Conservation (phyloP, 108 stramenopile species). For the Nitzschia sp. region DNA sequence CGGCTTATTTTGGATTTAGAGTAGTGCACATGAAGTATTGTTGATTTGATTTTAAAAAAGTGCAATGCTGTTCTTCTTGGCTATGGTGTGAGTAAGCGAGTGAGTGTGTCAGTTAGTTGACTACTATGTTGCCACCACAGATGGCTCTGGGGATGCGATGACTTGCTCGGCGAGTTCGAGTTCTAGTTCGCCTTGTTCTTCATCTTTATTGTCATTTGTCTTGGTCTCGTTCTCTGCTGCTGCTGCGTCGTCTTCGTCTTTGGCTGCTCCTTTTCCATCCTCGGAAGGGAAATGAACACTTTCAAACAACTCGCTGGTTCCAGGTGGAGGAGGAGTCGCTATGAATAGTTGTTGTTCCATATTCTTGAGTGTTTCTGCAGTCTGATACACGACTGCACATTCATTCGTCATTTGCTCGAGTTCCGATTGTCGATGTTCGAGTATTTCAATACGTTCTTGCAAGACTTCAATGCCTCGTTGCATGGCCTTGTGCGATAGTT, state of each 20-base stretch:
- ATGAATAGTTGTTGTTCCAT: background rate
- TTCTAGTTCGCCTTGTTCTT: background rate
- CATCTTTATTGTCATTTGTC: background rate
- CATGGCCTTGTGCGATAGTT: constrained; percentile 6
- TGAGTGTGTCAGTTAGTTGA: no score
- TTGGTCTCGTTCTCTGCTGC: background rate
- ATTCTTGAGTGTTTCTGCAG: background rate
- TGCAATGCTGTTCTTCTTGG: no score
- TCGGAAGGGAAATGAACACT: background rate
- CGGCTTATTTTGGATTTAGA: no score
- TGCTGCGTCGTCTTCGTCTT: background rate
- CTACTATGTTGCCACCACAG: no score
- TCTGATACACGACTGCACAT: constrained; percentile 11
- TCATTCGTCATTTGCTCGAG: background rate
- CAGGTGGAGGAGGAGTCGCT: no score
- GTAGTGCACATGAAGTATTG: no score
- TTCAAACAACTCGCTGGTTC: background rate
- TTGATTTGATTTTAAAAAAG: no score
- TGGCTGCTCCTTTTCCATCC: background rate
- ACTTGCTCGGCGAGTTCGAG: background rate
- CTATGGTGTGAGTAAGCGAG: no score
- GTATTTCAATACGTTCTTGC: constrained; percentile 3
- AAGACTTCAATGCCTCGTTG: background rate
- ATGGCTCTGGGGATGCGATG: background rate
- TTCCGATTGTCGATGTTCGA: constrained; percentile 9